Percentiles rank a stretch among this genome's conserved stretches.
Evolutionary conservation across 2,329 filamentous ascomycete species (phyloP).

Genomic region (Pseudogymnoascus sp.): DNA sequence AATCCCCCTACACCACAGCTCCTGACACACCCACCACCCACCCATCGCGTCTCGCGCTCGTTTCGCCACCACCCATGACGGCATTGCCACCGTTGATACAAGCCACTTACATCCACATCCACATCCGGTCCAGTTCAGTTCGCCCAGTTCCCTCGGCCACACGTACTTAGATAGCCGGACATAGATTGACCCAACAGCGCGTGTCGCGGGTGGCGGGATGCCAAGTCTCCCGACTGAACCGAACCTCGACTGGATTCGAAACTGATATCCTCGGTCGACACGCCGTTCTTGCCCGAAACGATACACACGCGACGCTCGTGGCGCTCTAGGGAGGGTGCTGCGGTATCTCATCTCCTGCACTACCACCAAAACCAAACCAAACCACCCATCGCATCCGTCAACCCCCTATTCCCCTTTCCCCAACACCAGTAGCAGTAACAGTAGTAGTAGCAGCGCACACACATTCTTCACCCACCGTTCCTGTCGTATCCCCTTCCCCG

Average conservation of each 20-base stretch:
- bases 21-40: neutral
- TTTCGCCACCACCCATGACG: slow-evolving; percentile 1
- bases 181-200: neutral
- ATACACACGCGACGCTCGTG: neutral
- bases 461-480: neutral
- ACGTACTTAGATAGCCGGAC: too few species aligned
- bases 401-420: neutral
- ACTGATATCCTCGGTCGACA: neutral
- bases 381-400: neutral
- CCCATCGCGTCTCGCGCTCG: neutral
- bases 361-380: neutral
- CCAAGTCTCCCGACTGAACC: neutral
- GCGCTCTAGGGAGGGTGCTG: neutral
- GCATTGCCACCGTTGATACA: slow-evolving; percentile 1
- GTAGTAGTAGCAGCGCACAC: neutral
- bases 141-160: too few species aligned
- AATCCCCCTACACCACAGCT: neutral
- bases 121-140: neutral
- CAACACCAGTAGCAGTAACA: neutral
- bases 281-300: neutral
- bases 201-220: neutral
- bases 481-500: neutral
- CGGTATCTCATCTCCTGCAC: too few species aligned
- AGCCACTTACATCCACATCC: neutral
- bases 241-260: neutral